Evolutionary conservation across 331 rosid genomes (phyloP).

Genomic region (Stylosanthes scabra): DNA sequence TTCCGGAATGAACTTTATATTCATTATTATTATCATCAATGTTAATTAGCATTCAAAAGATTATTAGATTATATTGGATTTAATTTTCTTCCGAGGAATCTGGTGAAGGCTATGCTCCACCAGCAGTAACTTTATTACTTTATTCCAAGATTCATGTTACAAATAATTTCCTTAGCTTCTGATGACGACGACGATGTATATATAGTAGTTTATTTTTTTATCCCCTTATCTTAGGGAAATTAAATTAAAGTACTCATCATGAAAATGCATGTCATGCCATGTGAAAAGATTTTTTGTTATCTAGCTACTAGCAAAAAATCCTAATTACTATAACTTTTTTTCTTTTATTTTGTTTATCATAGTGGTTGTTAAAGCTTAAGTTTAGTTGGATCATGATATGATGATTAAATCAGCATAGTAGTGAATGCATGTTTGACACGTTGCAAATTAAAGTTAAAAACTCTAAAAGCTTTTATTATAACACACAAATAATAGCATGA

Average conservation of each 20-base stretch:
- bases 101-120: not conserved
- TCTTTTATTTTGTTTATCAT: not conserved
- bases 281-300: not conserved
- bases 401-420: slow-evolving; percentile 14
- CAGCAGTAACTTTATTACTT: not conserved
- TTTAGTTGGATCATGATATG: slow-evolving; percentile 3
- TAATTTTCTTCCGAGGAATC: slow-evolving; percentile 4
- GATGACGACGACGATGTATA: no score
- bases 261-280: not conserved
- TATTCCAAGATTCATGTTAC: slow-evolving; percentile 11
- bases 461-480: not conserved
- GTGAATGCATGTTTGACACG: slow-evolving; percentile 16
- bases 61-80: not conserved
- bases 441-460: not conserved
- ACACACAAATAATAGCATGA: not conserved
- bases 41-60: not conserved
- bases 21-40: no score
- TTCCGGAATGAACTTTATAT: slow-evolving; percentile 22
- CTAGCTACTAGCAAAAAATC: not conserved
- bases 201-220: not conserved
- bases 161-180: not conserved
- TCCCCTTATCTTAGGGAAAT: not conserved
- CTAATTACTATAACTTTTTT: not conserved
- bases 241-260: not conserved
- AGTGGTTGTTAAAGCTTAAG: slow-evolving; percentile 11